Evolutionary conservation across 1,284 basidiomycete genomes (phyloP).

Genomic region (Cutaneotrichosporon spelunceum): DNA sequence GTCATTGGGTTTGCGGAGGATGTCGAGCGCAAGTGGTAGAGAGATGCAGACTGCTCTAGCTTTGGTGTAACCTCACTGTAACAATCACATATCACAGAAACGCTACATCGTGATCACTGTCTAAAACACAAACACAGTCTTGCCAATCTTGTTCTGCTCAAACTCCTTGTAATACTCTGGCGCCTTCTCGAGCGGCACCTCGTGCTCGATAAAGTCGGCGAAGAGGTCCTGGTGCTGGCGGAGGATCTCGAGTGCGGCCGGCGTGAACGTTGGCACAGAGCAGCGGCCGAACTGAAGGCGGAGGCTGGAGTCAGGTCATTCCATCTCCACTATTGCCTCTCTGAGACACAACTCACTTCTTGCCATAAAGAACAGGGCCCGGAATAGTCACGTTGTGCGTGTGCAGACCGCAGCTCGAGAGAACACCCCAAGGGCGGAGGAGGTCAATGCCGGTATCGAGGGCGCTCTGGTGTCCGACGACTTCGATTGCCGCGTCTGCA

Average conservation of each 20-base stretch:
- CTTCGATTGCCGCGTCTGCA: slow-evolving; percentile 57
- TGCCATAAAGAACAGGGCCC: slow-evolving; percentile 65
- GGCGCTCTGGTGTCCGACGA: slow-evolving; percentile 73
- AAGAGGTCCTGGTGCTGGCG: slow-evolving; percentile 43
- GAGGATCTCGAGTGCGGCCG: slow-evolving; percentile 67
- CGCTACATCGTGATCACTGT: not conserved
- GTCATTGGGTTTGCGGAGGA: slow-evolving; percentile 22
- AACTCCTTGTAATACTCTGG: slow-evolving; percentile 48
- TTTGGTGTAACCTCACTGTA: too few species aligned
- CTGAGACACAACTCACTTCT: slow-evolving; percentile 55
- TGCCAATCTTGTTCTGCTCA: slow-evolving; percentile 46
- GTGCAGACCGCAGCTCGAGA: slow-evolving; percentile 71
- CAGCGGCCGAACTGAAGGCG: slow-evolving; percentile 64
- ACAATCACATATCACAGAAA: not conserved
- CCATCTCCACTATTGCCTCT: not conserved
- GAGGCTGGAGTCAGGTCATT: slow-evolving; percentile 17
- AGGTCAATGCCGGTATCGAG: slow-evolving; percentile 69
- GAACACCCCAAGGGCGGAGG: slow-evolving; percentile 73
- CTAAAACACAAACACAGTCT: slow-evolving; percentile 45
- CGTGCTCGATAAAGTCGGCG: slow-evolving; percentile 45
- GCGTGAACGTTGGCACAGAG: slow-evolving; percentile 74
- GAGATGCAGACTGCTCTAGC: too few species aligned
- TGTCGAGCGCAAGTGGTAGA: slow-evolving; percentile 12
- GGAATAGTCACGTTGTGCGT: slow-evolving; percentile 38
- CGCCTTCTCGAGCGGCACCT: slow-evolving; percentile 42